A percentile compares a stretch with the other conserved stretches of the same genome.
Conservation (phyloP, 345 rosid genomes). For the Combretum micranthum region DNA sequence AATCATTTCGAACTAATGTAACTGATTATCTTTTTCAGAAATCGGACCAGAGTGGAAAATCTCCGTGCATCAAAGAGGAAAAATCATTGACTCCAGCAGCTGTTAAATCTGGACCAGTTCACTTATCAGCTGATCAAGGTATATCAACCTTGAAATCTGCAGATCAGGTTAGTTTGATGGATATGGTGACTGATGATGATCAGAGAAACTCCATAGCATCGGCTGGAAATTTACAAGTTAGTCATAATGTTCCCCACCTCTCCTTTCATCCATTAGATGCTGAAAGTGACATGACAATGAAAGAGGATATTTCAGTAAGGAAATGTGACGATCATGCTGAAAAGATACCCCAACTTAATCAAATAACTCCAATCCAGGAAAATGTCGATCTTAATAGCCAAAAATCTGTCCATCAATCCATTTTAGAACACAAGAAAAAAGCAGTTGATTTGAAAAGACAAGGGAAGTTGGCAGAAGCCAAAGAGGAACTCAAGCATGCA, state of each 20-base stretch:
- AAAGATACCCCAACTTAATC: constrained; percentile 12
- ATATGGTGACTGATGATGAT: constrained; percentile 42
- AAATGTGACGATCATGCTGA: constrained; percentile 12
- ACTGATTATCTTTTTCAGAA: background rate
- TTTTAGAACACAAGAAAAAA: constrained; percentile 64
- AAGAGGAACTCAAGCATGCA: constrained; percentile 69
- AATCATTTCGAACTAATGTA: too few species aligned
- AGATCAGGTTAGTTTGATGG: constrained; percentile 23
- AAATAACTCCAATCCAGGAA: constrained; percentile 20
- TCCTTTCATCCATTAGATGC: constrained; percentile 4
- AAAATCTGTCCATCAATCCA: constrained; percentile 42
- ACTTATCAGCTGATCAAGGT: constrained; percentile 8
- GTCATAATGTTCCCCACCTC: constrained; percentile 9
- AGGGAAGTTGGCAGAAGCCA: constrained; percentile 77
- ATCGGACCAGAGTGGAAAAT: background rate
- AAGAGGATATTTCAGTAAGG: constrained; percentile 10
- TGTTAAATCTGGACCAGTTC: constrained; percentile 18
- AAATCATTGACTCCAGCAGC: constrained; percentile 9
- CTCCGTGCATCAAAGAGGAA: constrained; percentile 14
- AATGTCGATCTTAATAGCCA: constrained; percentile 28
- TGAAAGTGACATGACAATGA: constrained; percentile 6
- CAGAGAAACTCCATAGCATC: constrained; percentile 17
- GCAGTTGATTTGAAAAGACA: constrained; percentile 78
- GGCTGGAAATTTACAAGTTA: constrained; percentile 25
- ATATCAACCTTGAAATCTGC: constrained; percentile 16